Conservation (phyloP, 1,284 basidiomycete species). For the Naganishia albida region DNA sequence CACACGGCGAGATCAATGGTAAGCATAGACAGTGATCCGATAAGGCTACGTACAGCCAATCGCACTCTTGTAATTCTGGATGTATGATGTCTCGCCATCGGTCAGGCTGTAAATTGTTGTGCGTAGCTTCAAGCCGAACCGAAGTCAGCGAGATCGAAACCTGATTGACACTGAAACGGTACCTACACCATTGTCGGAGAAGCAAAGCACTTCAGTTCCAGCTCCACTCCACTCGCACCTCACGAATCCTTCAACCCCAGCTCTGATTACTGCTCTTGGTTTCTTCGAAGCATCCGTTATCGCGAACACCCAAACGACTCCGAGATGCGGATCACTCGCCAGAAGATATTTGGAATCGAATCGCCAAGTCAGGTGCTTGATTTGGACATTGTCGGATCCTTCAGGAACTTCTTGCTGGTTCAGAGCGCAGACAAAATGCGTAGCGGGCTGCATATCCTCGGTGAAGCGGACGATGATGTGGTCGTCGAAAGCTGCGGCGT, state of each 20-base stretch:
- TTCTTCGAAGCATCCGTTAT: conserved; percentile 62
- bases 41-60: conserved; percentile 2
- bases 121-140: conserved; percentile 61
- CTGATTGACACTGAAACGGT: not conserved
- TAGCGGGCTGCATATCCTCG: conserved; percentile 45
- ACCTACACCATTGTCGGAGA: conserved; percentile 83
- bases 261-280: conserved; percentile 64
- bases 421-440: conserved; percentile 43
- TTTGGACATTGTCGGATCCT: conserved; percentile 39
- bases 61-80: conserved; percentile 56
- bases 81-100: conserved; percentile 68
- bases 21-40: not conserved
- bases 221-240: conserved; percentile 83
- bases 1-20: not conserved
- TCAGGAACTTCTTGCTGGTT: not conserved
- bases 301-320: conserved; percentile 64
- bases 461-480: conserved; percentile 49
- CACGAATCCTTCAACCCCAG: conserved; percentile 77
- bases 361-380: conserved; percentile 78
- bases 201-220: conserved; percentile 75
- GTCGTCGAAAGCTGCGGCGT: conserved; percentile 44
- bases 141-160: not conserved
- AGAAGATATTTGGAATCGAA: conserved; percentile 77
- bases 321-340: conserved; percentile 67
- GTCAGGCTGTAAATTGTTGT: conserved; percentile 76